These are phyloP conservation scores for Cryoendolithus antarcticus DNA, from an alignment of 2,329 filamentous ascomycete species.

Conservation along the genomic window DNA sequence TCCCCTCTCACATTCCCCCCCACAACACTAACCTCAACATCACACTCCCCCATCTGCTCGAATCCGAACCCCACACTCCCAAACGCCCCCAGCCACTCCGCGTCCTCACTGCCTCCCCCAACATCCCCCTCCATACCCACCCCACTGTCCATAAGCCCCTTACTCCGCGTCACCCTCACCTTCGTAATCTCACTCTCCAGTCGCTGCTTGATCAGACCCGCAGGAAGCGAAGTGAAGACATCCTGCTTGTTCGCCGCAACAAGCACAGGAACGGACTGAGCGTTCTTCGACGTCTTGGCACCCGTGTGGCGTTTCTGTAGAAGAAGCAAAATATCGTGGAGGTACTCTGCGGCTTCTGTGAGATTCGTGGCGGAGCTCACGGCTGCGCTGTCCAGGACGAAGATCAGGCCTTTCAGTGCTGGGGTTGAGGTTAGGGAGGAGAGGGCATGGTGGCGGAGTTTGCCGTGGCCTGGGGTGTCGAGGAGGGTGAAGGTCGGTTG, in stretches of 20 bases:
- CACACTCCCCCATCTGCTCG: slow-evolving; percentile 68
- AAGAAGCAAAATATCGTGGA: slow-evolving; percentile 76
- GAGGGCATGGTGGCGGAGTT: slow-evolving; percentile 64
- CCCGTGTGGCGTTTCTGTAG: slow-evolving; percentile 61
- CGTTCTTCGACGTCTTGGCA: slow-evolving; percentile 44
- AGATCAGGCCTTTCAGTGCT: slow-evolving; percentile 63
- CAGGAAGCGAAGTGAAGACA: slow-evolving; percentile 81
- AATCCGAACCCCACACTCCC: slow-evolving; percentile 70
- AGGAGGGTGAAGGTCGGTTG: slow-evolving; percentile 63
- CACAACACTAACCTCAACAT: slow-evolving; percentile 62
- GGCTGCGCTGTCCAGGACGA: slow-evolving; percentile 64
- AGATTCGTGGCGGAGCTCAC: slow-evolving; percentile 36
- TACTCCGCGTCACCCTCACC: slow-evolving; percentile 63
- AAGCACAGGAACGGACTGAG: slow-evolving; percentile 57
- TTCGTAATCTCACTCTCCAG: slow-evolving; percentile 72
- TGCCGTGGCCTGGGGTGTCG: slow-evolving; percentile 92
- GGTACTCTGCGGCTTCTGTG: slow-evolving; percentile 64
- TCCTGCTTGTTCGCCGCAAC: slow-evolving; percentile 93
- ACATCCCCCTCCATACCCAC: slow-evolving; percentile 50
- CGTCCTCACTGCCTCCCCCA: slow-evolving; percentile 54
- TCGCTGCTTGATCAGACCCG: slow-evolving; percentile 57
- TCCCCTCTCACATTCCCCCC: slow-evolving; percentile 59
- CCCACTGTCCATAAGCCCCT: slow-evolving; percentile 70
- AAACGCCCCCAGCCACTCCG: slow-evolving; percentile 68
- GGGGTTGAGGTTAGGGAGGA: slow-evolving; percentile 34